phyloP scores from a whole-genome alignment of 192 early-diverging fungal species.

The Cladochytrium replicatum region DNA sequence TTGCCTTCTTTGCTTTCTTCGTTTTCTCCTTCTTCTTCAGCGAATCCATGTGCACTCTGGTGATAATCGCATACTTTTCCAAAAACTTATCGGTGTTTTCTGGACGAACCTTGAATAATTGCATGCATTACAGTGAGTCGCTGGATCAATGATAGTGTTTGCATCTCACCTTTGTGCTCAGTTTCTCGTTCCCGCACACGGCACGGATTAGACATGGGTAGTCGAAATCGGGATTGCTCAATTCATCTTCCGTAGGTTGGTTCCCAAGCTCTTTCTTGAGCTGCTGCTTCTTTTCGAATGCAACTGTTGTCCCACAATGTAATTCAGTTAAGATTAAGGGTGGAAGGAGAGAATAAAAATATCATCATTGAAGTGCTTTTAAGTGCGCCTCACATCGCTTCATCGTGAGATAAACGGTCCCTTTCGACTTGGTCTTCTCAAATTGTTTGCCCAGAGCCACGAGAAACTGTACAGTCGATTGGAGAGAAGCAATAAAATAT shows the following conservation, averaged over 20 bases:
- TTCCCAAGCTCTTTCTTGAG: neutral
- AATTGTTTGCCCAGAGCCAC: conserved; percentile 21
- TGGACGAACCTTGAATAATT: conserved; percentile 16
- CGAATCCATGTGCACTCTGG: conserved; percentile 31
- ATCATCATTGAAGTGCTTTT: neutral
- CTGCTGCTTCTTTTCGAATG: conserved; percentile 15
- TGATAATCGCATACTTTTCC: conserved; percentile 26
- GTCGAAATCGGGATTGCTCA: conserved; percentile 17
- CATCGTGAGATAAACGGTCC: conserved; percentile 39
- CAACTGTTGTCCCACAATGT: too few relatives aligned
- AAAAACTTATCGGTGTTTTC: conserved; percentile 28
- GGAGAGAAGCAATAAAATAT: too few relatives aligned
- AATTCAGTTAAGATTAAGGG: too few relatives aligned
- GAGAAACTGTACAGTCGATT: conserved; percentile 22
- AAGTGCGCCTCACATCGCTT: conserved; percentile 27
- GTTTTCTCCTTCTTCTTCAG: conserved; percentile 38
- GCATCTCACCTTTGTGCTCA: conserved; percentile 29
- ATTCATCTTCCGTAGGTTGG: neutral
- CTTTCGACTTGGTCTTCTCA: conserved; percentile 18
- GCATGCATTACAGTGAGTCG: neutral
- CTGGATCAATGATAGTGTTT: neutral
- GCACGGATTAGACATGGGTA: conserved; percentile 31
- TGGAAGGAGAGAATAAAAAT: neutral
- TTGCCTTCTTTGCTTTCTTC: conserved; percentile 31
- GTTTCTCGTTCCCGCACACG: conserved; percentile 19